Evolutionary conservation across 1,284 basidiomycete species (phyloP), one percentile per base, ranked within the genome.

Genomic region (Malassezia obtusa): DNA sequence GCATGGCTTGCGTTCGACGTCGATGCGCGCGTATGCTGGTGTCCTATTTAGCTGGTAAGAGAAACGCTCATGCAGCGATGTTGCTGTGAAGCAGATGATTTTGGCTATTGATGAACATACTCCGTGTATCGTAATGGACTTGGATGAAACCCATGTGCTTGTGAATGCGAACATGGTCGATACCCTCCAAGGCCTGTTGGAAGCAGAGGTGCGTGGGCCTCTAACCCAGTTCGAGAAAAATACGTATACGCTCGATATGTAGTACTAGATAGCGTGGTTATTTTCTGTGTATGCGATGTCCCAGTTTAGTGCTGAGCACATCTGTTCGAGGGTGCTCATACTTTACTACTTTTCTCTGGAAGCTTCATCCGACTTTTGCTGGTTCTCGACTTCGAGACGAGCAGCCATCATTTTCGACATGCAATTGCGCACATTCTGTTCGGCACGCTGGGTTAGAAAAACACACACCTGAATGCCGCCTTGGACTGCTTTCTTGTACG

Each of bases 31-130:
- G 11, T 56, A 50, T 40, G 53, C 53, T 7, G 53, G 53, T 3
- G 28, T 44, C 30, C 26, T 56, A 25, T 17, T 56, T 9, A 50
- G 36, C 8, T 56, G 52, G 52, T 55, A 45, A 14, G 52, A 33
- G 15, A 21, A 31, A n/a, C n/a, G n/a, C 32, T 32, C 12, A 39
- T 25, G 15, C 65, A 89, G 88, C 67, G 87, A 90, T 71, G 82
- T 87, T 5, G 88, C 87, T 3, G 87, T 89, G 49, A 90, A 90
- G 75, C 87, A 90, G 71, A 89, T 90, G 50, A 79, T 89, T 25
- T 78, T 89, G 33, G 78, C 82, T 14, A 81, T 90, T 79, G 86
- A 91, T 73, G 85, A 88, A 74, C 55, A 62, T 9, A 64, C 68
- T 24, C 62, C 68, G 19, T 90, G 90, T 75, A 84, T 90, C 62